Base-by-base conservation (phyloP, 1,284 basidiomycete genomes). In the Ustilago curta region DNA sequence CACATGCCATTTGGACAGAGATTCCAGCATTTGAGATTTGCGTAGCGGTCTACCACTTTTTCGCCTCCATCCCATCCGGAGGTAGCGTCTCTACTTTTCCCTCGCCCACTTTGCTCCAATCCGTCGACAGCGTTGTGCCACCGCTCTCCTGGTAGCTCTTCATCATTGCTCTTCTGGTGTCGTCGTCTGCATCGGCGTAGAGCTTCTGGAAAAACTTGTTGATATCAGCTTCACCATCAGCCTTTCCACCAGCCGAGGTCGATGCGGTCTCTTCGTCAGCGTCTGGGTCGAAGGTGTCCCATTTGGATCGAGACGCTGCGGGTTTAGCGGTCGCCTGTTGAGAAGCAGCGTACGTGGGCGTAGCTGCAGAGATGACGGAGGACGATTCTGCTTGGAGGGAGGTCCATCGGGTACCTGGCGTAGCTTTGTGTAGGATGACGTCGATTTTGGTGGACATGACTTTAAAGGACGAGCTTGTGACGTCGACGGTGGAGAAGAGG, bases 121-220 rank as follows among this genome's bases (percentile, higher is more conserved):
- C 83, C 6, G 83, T 84, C 44, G 72, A 77, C 16, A 84, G 58
- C 2, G 80, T 66, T 4, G 83, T 84, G 18, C 83, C 83, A 29
- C 78, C 78, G 37, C 71, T 77, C 52, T 84, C 83, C 55, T 77
- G 73, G 71, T 80, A 84, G 48, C 68, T 73, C 65, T 84, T 84
- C 47, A 82, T 68, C 83, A 84, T 84, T 16, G 83, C 83, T 14
- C 77, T 59, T 16, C 70, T 63, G n/a, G 83, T 84, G 40, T 84
- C 82, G 35, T 76, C 71, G 58, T 82, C 78, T 21, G 83, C 83
- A 25, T 80, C 78, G 16, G 80, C 78, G 51, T 83, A 84, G 21
- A 84, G 69, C 48, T 79, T 68, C 48, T 84, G 77, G 70, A 84
- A 84, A 49, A 84, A 84, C 9, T 67, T 59, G 43, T 84, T 76